Conservation (phyloP, 139 green algal species). For the Closterium sp. region DNA sequence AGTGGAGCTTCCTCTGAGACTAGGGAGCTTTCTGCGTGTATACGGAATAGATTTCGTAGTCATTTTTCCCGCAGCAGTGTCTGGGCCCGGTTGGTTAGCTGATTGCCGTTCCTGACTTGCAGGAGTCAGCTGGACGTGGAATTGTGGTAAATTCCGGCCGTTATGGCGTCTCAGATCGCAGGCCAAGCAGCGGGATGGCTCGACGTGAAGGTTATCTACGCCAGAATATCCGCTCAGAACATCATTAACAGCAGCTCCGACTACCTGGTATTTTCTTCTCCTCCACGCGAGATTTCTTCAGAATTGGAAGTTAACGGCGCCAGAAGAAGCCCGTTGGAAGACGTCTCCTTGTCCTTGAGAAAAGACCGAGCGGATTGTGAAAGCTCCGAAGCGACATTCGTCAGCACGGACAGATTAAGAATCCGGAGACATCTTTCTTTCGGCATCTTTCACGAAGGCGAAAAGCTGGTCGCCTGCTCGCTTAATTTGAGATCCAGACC, state of each 20-base stretch:
- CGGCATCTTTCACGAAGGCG: constrained; percentile 13
- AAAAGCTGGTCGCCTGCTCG: constrained; percentile 18
- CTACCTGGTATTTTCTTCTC: constrained; percentile 14
- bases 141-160: not conserved
- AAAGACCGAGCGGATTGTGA: constrained; percentile 24
- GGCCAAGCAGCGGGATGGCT: not conserved
- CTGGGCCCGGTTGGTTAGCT: too few species aligned
- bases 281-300: constrained; percentile 10
- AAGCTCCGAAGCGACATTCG: constrained; percentile 36
- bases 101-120: not conserved
- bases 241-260: constrained; percentile 3
- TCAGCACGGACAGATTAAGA: constrained; percentile 28
- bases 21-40: not conserved
- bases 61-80: not conserved
- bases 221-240: not conserved
- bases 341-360: not conserved
- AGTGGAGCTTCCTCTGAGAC: not conserved
- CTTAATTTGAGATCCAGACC: not conserved
- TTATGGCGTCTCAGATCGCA: not conserved
- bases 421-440: not conserved
- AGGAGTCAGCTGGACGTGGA: not conserved
- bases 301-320: constrained; percentile 33
- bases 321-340: constrained; percentile 22
- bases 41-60: not conserved
- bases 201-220: constrained; percentile 9